Evolutionary conservation across 345 rosid genomes (phyloP), one percentile per base, ranked within the genome.

Genomic region (Gossypium rotundifolium): DNA sequence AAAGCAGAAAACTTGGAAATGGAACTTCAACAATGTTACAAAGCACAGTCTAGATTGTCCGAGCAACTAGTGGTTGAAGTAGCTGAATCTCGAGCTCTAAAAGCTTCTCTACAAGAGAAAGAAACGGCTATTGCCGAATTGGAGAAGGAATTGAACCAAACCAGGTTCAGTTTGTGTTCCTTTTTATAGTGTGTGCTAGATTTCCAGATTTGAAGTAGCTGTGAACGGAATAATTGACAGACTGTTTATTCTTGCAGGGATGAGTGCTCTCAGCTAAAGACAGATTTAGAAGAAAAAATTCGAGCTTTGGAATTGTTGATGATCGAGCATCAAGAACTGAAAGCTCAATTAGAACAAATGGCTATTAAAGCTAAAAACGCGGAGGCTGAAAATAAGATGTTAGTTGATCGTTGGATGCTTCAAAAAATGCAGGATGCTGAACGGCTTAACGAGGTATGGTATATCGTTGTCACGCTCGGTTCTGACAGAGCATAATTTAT

Each of bases 371-470:
- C 87, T 60, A 87, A 84, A 79, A 85, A 85, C 54, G 98, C 97
- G 1, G 99, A 89, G 77, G 83, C 90, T 69, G 99, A 95, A 79
- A 93, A 95, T 70, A 93, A 89, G 84, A 90, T 88, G 92, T 77
- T 95, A 49, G 65, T 95, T 66, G 98, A 95, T 80, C 92, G 96
- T 42, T 95, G 96, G 99, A 95, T 95, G 98, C 81, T 95, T 78
- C 92, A 95, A 79, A 95, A 95, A 85, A 95, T 95, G 98, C 84
- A 93, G 83, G 98, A 93, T 59, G 98, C 99, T 8, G 99, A 95
- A 81, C 91, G 92, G 68, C 93, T 93, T 77, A 95, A 93, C n/a
- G 97, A 95, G 98, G 99, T 95, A 83, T n/a, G 12, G 38, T 16
- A 7, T 68, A 49, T 44, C 57, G 51, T 49, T 74, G 40, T 51